Percentiles rank a stretch among this genome's conserved stretches.
Conservation (phyloP, 768 basidiomycete genomes). For the Pleurotus ostreatus region DNA sequence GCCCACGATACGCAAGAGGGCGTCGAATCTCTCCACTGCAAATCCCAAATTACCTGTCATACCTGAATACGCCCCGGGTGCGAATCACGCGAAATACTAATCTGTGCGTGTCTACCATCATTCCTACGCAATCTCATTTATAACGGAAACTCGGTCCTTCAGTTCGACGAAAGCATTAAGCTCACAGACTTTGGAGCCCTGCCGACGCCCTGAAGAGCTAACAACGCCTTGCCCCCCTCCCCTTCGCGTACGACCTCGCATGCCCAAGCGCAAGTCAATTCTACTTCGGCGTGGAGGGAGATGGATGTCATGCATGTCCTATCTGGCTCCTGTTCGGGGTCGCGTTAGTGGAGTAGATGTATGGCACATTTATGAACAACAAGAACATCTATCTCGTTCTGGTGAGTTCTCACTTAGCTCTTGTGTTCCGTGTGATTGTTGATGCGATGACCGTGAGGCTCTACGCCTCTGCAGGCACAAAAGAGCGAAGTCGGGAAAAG, state of each 20-base stretch:
- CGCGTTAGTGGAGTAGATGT: constrained; percentile 3
- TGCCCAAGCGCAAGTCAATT: not conserved
- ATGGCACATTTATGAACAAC: constrained; percentile 1
- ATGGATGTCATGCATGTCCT: not conserved
- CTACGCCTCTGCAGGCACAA: no score
- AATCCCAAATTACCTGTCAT: not conserved
- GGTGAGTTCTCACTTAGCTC: not conserved
- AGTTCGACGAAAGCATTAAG: not conserved
- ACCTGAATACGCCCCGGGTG: not conserved
- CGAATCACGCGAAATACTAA: not conserved
- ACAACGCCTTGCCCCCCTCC: not conserved
- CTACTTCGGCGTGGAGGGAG: constrained; percentile 1
- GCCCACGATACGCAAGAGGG: not conserved
- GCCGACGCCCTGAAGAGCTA: not conserved
- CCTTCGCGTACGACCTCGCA: not conserved
- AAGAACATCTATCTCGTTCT: constrained; percentile 2
- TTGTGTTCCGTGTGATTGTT: not conserved
- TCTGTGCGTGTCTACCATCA: not conserved
- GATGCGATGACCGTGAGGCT: no score
- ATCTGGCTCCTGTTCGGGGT: not conserved
- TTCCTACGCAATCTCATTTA: no score
- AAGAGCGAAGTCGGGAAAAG: no score
- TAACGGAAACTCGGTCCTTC: not conserved
- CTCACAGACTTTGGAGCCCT: not conserved
- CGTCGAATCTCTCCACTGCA: not conserved